Evolutionary conservation across 2,329 filamentous ascomycete genomes (phyloP), one percentile per base, ranked within the genome.

Genomic region (Davidsoniella eucalypti): DNA sequence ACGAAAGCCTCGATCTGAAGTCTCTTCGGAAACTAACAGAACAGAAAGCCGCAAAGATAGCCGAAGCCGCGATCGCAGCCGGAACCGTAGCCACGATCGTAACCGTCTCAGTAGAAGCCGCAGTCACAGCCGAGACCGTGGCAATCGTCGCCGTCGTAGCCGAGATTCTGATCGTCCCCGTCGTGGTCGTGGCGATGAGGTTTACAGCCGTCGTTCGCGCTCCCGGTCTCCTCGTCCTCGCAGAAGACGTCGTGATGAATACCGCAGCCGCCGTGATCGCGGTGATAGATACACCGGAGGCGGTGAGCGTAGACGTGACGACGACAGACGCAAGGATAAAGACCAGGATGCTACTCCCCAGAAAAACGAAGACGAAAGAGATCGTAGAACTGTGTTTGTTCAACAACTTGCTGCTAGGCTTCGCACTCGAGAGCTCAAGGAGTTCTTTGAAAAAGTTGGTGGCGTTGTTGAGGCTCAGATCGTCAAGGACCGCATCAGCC

Each of bases 401-500:
- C 92, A 98, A 71, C 92, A 98, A 68, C 82, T 98, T 62, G 92
- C 92, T 58, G 88, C 88, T 57, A 85, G 92, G 61, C 75, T 96
- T 56, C 82, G 90, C 58, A 94, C 86, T 51, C 87, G 87, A 61
- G 87, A 96, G 65, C 73, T 98, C 56, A 90, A 93, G 65, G 77
- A 81, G 55, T 98, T 98, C 65, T 98, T 98, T 61, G 87, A 94
- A 64, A 88, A 90, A 67, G 84, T 92, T 59, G 92, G 92, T 55
- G 81, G 85, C 38, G 92, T 98, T 50, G 93, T 92, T 59, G 92
- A 96, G 65, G 92, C 92, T 47, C 92, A 96, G 69, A 98, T 98
- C 61, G 92, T 98, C 49, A 96, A 96, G 67, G 92, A 98, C 60
- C 79, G 92, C 55, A 88, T 98, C 55, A 95, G 87, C 68, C 86